phyloP scores from a whole-genome alignment of 306 rosid species.

The Trifolium pratense region DNA sequence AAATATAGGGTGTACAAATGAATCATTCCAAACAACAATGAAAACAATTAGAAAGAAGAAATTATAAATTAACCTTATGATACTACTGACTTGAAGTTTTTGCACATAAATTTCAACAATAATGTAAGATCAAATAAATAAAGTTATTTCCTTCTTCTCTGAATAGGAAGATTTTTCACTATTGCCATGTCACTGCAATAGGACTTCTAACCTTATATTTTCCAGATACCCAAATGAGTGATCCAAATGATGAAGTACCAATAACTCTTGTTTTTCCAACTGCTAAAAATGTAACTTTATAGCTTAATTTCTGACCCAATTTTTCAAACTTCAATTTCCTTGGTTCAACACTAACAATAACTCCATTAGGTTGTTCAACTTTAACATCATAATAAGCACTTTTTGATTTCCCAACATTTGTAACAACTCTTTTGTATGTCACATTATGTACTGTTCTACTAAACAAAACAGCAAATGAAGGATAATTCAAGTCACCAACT shows the following conservation, averaged over 20 bases:
- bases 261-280: slow-evolving; percentile 34
- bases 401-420: slow-evolving; percentile 59
- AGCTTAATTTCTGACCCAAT: slow-evolving; percentile 60
- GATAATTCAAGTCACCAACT: slow-evolving; percentile 69
- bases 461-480: slow-evolving; percentile 65
- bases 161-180: slow-evolving; percentile 9
- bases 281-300: slow-evolving; percentile 54
- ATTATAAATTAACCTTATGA: slow-evolving; percentile 18
- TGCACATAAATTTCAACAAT: slow-evolving; percentile 18
- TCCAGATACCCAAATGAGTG: slow-evolving; percentile 55
- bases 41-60: background rate
- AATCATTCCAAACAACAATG: slow-evolving; percentile 13
- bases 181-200: slow-evolving; percentile 67
- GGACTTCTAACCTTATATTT: slow-evolving; percentile 67
- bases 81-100: slow-evolving; percentile 1
- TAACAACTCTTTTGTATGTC: slow-evolving; percentile 61
- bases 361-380: slow-evolving; percentile 58
- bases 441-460: slow-evolving; percentile 34
- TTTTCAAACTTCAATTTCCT: slow-evolving; percentile 48
- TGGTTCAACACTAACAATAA: slow-evolving; percentile 55
- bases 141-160: background rate
- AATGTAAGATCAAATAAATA: slow-evolving; percentile 8
- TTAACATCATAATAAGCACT: slow-evolving; percentile 56
- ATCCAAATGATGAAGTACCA: slow-evolving; percentile 56
- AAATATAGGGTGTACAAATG: slow-evolving; percentile 15